Conservation (phyloP, 225 moss, liverwort and hornwort genomes). For the Lunularia cruciata region DNA sequence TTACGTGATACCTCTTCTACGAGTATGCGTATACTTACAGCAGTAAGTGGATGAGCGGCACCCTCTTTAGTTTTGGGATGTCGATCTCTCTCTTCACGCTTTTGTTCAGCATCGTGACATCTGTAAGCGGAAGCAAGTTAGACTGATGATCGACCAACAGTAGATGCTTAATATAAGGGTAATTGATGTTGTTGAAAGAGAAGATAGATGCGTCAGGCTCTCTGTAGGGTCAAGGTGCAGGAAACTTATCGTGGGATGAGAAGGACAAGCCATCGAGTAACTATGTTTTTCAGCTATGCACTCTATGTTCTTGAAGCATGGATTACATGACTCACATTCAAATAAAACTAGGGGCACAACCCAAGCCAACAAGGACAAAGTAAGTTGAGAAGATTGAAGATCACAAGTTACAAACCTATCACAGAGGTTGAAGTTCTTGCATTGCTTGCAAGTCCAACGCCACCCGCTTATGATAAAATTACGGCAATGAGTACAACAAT, state of each 20-base stretch:
- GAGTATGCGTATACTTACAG: conserved; percentile 19
- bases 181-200: too few species aligned
- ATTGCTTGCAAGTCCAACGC: conserved; percentile 91
- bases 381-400: neutral
- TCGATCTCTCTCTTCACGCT: conserved; percentile 77
- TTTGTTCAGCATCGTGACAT: conserved; percentile 76
- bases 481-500: conserved; percentile 90
- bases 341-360: too few species aligned
- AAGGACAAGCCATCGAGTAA: too few species aligned
- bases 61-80: conserved; percentile 73
- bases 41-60: conserved; percentile 50
- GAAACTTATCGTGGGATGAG: too few species aligned
- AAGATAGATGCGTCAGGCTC: too few species aligned
- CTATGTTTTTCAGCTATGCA: too few species aligned
- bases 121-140: conserved; percentile 31
- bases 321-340: too few species aligned
- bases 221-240: too few species aligned
- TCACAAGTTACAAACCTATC: conserved; percentile 48
- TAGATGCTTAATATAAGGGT: too few species aligned
- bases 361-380: too few species aligned
- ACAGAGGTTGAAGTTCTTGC: conserved; percentile 92
- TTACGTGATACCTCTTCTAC: neutral
- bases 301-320: too few species aligned
- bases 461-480: conserved; percentile 69
- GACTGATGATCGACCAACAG: too few species aligned